These are phyloP conservation scores for Paraconiothyrium sp. DNA, from an alignment of 2,329 filamentous ascomycete genomes.

Conservation along the genomic window DNA sequence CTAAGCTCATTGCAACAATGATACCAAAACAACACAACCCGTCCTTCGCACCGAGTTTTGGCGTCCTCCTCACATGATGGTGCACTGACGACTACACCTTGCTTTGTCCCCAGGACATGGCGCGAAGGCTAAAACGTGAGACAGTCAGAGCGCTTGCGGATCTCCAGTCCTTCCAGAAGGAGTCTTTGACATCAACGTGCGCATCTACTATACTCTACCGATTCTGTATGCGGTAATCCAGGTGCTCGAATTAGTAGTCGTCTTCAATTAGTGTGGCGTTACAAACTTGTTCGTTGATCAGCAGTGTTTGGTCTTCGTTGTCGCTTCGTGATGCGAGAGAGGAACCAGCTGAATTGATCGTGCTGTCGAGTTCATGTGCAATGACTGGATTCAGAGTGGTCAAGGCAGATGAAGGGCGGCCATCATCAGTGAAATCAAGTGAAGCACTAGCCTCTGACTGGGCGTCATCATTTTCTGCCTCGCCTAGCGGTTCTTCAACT, in stretches of 20 bases:
- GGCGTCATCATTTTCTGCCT: not conserved
- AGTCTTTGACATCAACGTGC: too few species aligned
- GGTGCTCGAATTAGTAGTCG: not conserved
- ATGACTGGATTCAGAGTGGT: not conserved
- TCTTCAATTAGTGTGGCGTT: too few species aligned
- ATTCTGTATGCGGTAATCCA: too few species aligned
- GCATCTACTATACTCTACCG: too few species aligned
- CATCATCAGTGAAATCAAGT: not conserved
- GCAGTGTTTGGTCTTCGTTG: not conserved
- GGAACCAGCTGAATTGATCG: not conserved
- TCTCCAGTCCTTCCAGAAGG: too few species aligned
- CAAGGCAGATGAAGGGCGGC: not conserved
- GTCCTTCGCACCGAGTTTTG: too few species aligned
- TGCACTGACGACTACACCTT: too few species aligned
- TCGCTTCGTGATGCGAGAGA: not conserved
- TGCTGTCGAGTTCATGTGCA: not conserved
- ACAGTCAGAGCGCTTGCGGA: too few species aligned
- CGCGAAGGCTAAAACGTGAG: too few species aligned
- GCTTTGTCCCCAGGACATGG: too few species aligned
- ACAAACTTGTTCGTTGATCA: not conserved
- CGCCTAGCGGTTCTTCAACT: not conserved
- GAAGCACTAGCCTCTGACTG: not conserved
- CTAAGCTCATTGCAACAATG: not conserved
- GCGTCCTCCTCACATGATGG: too few species aligned
- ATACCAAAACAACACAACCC: too few species aligned